Evolutionary conservation across 768 basidiomycete genomes (phyloP), one percentile per base, ranked within the genome.

Genomic region (Sarcomyxa edulis): DNA sequence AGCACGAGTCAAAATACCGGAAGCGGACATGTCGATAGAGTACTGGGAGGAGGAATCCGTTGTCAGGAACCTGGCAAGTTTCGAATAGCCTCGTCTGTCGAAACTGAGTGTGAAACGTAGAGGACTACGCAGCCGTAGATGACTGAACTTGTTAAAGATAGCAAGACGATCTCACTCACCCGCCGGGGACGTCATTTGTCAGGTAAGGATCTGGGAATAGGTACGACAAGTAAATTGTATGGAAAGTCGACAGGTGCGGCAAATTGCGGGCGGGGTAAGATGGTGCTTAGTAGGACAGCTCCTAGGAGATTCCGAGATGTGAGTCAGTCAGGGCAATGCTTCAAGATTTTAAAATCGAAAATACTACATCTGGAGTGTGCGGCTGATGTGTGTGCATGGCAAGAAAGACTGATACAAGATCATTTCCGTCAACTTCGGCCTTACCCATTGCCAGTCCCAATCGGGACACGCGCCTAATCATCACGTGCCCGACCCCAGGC

Each of bases 61-160:
- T 26, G 49, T 49, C 40, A 52, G 45, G 44, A 39, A 46, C 48
- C 49, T 39, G 40, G 39, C 46, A 48, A 33, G 57, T 55, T 58
- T 56, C 49, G 56, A 52, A 59, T 59, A 61, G 59, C 59, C 59
- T 58, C 51, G 48, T 44, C 48, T 52, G 56, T 52, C 56, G 40
- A 52, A 52, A 44, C 45, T 41, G 45, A 42, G 48, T 53, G n/a
- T 51, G 54, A 56, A 59, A 59, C 55, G 32, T 48, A 37, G 32
- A 14, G 37, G 25, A 49, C 22, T 32, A 52, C 48, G 40, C 46
- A 46, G 47, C 35, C 47, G 46, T 43, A 43, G 42, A 36, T n/a
- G n/a, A n/a, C n/a, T 43, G 42, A 37, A 47, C 40, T 42, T 34
- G 30, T 16, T 24, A 10, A 26, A 32, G 31, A 23, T 39, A 20